A percentile compares a stretch with the other conserved stretches of the same genome.
Conservation (phyloP, 1,284 basidiomycete species). For the Stygiomarasmius scandens region DNA sequence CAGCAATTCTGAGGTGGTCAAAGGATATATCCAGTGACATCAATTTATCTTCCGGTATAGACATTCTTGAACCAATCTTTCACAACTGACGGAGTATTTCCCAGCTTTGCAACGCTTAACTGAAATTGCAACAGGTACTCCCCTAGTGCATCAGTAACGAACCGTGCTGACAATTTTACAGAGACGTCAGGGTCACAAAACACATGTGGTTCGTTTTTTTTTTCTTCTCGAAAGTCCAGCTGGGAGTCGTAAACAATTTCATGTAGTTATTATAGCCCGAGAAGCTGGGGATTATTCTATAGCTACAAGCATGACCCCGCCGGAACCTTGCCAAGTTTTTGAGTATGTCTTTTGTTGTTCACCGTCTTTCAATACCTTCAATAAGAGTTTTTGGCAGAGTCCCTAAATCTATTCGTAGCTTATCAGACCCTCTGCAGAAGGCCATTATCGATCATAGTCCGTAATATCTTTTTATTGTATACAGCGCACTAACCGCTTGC, state of each 20-base stretch:
- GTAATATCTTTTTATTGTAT: slow-evolving; percentile 19
- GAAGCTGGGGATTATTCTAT: slow-evolving; percentile 71
- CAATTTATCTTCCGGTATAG: slow-evolving; percentile 60
- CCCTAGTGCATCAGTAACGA: not conserved
- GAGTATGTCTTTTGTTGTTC: slow-evolving; percentile 44
- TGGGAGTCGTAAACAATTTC: slow-evolving; percentile 1
- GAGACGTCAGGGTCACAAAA: slow-evolving; percentile 68
- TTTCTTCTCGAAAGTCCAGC: not conserved
- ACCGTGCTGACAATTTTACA: slow-evolving; percentile 24
- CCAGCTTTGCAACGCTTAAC: slow-evolving; percentile 65
- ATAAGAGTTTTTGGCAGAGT: slow-evolving; percentile 41
- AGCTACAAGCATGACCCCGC: slow-evolving; percentile 63
- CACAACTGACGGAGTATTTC: slow-evolving; percentile 15
- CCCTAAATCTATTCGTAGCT: slow-evolving; percentile 57
- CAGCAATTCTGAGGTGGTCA: slow-evolving; percentile 69
- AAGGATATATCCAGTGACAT: slow-evolving; percentile 75
- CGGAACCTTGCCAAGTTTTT: slow-evolving; percentile 65
- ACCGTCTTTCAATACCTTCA: not conserved
- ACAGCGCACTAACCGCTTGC: slow-evolving; percentile 8
- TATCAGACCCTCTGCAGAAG: slow-evolving; percentile 62
- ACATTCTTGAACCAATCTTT: slow-evolving; percentile 1
- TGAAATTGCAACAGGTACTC: slow-evolving; percentile 66
- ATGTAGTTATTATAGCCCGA: slow-evolving; percentile 59
- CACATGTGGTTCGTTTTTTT: slow-evolving; percentile 50
- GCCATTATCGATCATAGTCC: slow-evolving; percentile 66